Conservation (phyloP, 2,329 filamentous ascomycete species). For the Aspergillus fijiensis region DNA sequence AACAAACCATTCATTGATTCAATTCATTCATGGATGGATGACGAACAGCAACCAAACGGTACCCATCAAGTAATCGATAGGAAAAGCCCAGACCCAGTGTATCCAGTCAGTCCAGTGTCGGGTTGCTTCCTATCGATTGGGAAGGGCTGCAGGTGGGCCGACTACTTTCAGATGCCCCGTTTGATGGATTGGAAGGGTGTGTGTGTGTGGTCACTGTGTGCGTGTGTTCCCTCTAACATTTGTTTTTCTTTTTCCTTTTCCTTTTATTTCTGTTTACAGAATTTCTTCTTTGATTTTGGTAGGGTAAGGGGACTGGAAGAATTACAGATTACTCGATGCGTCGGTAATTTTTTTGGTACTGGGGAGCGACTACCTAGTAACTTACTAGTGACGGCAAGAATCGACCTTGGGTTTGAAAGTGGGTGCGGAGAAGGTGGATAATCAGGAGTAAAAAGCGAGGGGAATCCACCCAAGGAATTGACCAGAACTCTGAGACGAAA, state of each 20-base stretch:
- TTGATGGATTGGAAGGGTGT: conserved; percentile 6
- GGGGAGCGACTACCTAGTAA: neutral
- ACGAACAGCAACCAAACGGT: conserved; percentile 10
- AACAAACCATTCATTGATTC: neutral
- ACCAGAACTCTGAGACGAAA: neutral
- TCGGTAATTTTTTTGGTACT: conserved; percentile 1
- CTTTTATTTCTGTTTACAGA: neutral
- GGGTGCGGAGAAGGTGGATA: conserved; percentile 12
- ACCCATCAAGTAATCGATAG: conserved; percentile 13
- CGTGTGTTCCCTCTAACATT: too few relatives aligned
- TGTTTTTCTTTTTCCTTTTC: too few relatives aligned
- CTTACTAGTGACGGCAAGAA: neutral
- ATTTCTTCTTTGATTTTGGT: neutral
- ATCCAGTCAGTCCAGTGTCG: conserved; percentile 6
- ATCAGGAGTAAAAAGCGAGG: neutral
- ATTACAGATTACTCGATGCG: neutral
- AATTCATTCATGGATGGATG: neutral
- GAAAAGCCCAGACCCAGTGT: conserved; percentile 14
- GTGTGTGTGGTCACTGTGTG: neutral
- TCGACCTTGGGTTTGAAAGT: conserved; percentile 4
- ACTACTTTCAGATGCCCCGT: conserved; percentile 14
- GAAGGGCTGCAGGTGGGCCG: conserved; percentile 19
- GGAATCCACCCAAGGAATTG: neutral
- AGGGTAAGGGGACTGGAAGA: neutral
- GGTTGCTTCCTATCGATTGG: conserved; percentile 18